These are phyloP conservation scores for Pichia norvegensis DNA, from an alignment of 1,139 yeast genomes.

Conservation along the genomic window DNA sequence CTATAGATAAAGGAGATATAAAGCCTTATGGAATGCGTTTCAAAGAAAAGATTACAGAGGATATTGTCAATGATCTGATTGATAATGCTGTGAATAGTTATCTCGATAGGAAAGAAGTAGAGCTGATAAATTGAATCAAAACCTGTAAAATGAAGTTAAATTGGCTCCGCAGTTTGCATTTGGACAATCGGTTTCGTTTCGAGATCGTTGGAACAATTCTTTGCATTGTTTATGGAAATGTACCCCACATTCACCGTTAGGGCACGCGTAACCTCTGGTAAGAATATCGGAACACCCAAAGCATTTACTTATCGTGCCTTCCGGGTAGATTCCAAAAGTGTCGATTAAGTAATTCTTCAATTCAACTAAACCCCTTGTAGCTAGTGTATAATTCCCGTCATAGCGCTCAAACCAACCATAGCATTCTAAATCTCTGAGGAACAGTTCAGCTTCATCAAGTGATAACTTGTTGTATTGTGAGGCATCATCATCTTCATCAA, in stretches of 20 bases:
- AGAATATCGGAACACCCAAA: slow-evolving; percentile 49
- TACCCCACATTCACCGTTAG: slow-evolving; percentile 29
- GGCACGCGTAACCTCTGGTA: slow-evolving; percentile 44
- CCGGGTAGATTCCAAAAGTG: slow-evolving; percentile 28
- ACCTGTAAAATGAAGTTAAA: slow-evolving; percentile 13
- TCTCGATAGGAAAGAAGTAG: slow-evolving; percentile 33
- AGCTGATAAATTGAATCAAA: slow-evolving; percentile 6
- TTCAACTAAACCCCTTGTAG: slow-evolving; percentile 42
- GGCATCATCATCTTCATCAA: slow-evolving; percentile 15
- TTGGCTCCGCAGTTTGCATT: slow-evolving; percentile 22
- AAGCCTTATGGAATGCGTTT: slow-evolving; percentile 49
- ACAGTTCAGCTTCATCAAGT: slow-evolving; percentile 23
- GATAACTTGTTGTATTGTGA: slow-evolving; percentile 16
- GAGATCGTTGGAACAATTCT: slow-evolving; percentile 30
- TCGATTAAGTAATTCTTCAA: slow-evolving; percentile 38
- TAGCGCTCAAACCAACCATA: slow-evolving; percentile 46
- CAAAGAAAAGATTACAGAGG: slow-evolving; percentile 69
- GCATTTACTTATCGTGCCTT: slow-evolving; percentile 42
- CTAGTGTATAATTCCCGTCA: slow-evolving; percentile 26
- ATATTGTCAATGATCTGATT: slow-evolving; percentile 70
- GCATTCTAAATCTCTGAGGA: slow-evolving; percentile 37
- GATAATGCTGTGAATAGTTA: slow-evolving; percentile 77
- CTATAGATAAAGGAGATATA: slow-evolving; percentile 26
- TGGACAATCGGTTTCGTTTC: slow-evolving; percentile 25
- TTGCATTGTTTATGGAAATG: slow-evolving; percentile 47